Evolutionary conservation across 192 early-diverging fungal genomes (phyloP), one percentile per base, ranked within the genome.

Genomic region (Chytriomyces confervae): DNA sequence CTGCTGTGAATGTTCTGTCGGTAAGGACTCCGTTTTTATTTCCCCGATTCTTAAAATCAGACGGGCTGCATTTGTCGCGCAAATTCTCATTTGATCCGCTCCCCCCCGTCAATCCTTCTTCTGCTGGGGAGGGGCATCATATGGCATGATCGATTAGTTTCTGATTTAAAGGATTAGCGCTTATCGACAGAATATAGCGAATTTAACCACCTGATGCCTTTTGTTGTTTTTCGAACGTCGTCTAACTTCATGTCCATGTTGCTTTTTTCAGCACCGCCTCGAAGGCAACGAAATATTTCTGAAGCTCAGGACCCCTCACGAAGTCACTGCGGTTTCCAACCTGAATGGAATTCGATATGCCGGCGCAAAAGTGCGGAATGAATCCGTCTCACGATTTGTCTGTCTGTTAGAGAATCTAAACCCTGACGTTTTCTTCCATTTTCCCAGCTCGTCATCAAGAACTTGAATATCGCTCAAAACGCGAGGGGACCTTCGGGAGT

Each of bases 281-380:
- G 74, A 76, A 10, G 74, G 74, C 9, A 57, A 76, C 10, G 44
- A 16, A 10, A 49, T 76, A 2, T 51, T 76, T 64, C 64, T 76
- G 45, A 64, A 66, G 49, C 48, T 66, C 24, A 44, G 44, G 29
- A 50, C 43, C 49, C 74, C 74, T 8, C 18, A 43, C 36, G 61
- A 76, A 66, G 63, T 66, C 20, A 29, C 20, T 50, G 74, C 74
- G 5, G 74, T 76, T n/a, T 18, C 11, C 2, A 47, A 47, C 2
- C 29, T 76, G 18, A 61, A 46, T 18, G 74, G 74, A 49, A 66
- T 76, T n/a, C 43, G 50, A 43, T 76, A 76, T 66, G 61, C 50
- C 5, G 74, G 74, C 45, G 62, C 49, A 13, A 76, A 66, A 64
- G 74, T 76, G 48, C n/a, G 49, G 3, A 57, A 57, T 20, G 16